Base-by-base conservation (phyloP, 164 flowering plant genomes). In the Dillenia turbinata region DNA sequence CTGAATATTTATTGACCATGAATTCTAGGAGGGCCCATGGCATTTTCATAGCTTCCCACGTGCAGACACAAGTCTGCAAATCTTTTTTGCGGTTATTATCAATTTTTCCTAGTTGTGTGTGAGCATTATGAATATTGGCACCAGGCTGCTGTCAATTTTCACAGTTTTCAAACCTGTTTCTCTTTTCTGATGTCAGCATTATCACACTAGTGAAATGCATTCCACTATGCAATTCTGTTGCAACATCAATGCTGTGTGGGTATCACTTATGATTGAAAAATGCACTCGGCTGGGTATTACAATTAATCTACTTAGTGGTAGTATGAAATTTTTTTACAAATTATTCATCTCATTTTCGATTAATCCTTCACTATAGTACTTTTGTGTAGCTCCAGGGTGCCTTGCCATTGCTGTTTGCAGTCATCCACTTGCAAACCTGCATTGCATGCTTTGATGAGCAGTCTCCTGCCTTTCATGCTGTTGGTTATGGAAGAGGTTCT, bases 321-420 rank as follows among this genome's bases (percentile, higher is more conserved):
- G 6, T 33, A 33, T 33, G 7, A 33, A 33, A 0, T 33, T 33
- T 19, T 19, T 33, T 33, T 33, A 26, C 40, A 33, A 33, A 33
- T 33, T 33, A 33, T 33, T 33, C 40, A 5, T 33, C 40, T 33
- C 7, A 44, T 61, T 12, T 66, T 81, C 84, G 69, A 84, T 75
- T 67, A 52, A 44, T 68, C 78, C 69, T 68, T 61, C 63, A 12
- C 68, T 83, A 64, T 68, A 91, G 99, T 91, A 91, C 63, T 86
- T 94, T 74, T 94, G 96, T 79, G 66, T 94, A 75, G 99, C 99
- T 66, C 99, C 99, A 49, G 99, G 99, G 57, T 94, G 92, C 12
- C 90, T 94, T 70, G 88, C 99, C 40, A 66, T 94, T 68, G 95
- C 99, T 70, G 99, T 96, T 61, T 73, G 96, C 12, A 56, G 74